Evolutionary conservation across 495 filamentous ascomycete genomes (phyloP), one percentile per base, ranked within the genome.

Genomic region (Talaromyces wortmannii): DNA sequence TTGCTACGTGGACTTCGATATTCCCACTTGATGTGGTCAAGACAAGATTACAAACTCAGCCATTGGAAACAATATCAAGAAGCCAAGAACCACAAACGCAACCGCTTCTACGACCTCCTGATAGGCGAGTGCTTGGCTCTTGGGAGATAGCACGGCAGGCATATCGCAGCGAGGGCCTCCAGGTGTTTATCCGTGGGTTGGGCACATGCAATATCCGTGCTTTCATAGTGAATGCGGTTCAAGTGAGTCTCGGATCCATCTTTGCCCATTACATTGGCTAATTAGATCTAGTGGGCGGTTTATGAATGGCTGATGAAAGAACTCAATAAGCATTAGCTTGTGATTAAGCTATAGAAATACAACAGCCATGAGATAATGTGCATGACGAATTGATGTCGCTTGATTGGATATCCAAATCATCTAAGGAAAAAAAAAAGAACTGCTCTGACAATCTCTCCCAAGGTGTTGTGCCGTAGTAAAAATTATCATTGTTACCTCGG

Each of bases 11-110:
- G 91, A 78, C 83, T 8, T 90, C 87, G 44, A 82, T 96, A 15
- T 96, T 94, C 59, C 91, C 91, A 13, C 64, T 96, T 40, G 91
- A 96, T 66, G 85, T 96, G 52, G 74, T 96, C 57, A 97, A 97
- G 75, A 96, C 92, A 5, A 68, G 89, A 51, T 78, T 95, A 46
- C 91, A 96, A 66, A 83, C 84, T 6, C 86, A 90, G 61, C 53
- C 60, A 32, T 45, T 59, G n/a, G 49, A 59, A 40, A 11, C 62
- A 74, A 47, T 59, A 72, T 42, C 62, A 64, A 31, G 8, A 7
- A 16, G 18, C n/a, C 7, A 31, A 36, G 40, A 32, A 3, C 1
- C 52, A 46, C 61, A 74, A 58, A 56, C 55, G 32, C 68, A 65
- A 6, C 61, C 57, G 43, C 40, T 61, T 29, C 44, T 63, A 36